Conservation (phyloP, 1,284 basidiomycete species). For the Rhodotorula sp. region DNA sequence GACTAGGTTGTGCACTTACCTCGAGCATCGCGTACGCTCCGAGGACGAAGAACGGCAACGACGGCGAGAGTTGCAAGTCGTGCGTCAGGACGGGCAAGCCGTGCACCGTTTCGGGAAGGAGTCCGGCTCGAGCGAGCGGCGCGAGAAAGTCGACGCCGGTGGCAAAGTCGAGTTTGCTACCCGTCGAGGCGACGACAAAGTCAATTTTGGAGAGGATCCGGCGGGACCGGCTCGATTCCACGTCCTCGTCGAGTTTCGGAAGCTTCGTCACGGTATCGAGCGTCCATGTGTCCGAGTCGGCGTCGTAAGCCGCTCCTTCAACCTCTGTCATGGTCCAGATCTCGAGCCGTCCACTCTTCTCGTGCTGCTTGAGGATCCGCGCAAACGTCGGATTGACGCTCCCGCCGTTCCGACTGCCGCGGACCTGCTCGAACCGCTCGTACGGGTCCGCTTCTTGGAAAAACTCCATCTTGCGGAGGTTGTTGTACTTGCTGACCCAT, state of each 20-base stretch:
- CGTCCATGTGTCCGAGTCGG: background rate
- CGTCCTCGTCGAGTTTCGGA: background rate
- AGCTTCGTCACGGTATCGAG: background rate
- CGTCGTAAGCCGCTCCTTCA: constrained; percentile 1
- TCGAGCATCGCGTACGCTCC: constrained; percentile 43
- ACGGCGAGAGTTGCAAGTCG: constrained; percentile 45
- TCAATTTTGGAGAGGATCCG: constrained; percentile 18
- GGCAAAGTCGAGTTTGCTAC: constrained; percentile 38
- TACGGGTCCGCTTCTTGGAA: constrained; percentile 45
- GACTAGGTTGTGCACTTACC: constrained; percentile 31
- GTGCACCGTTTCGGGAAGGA: constrained; percentile 43
- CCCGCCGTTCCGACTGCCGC: constrained; percentile 44
- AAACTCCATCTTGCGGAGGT: constrained; percentile 45
- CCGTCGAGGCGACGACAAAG: constrained; percentile 47
- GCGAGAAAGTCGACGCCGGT: constrained; percentile 41
- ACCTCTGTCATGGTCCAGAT: constrained; percentile 12
- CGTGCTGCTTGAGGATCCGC: constrained; percentile 41
- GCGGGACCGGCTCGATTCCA: background rate
- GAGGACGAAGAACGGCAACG: constrained; percentile 47
- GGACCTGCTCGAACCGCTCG: constrained; percentile 42
- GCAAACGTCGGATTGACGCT: constrained; percentile 47
- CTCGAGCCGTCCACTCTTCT: constrained; percentile 39
- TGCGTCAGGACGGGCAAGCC: constrained; percentile 47
- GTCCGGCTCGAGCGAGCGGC: constrained; percentile 28
- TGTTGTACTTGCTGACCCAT: constrained; percentile 27